Evolutionary conservation across 306 rosid species (phyloP), one percentile per base, ranked within the genome.

Genomic region (Vigna reflexopilosa): DNA sequence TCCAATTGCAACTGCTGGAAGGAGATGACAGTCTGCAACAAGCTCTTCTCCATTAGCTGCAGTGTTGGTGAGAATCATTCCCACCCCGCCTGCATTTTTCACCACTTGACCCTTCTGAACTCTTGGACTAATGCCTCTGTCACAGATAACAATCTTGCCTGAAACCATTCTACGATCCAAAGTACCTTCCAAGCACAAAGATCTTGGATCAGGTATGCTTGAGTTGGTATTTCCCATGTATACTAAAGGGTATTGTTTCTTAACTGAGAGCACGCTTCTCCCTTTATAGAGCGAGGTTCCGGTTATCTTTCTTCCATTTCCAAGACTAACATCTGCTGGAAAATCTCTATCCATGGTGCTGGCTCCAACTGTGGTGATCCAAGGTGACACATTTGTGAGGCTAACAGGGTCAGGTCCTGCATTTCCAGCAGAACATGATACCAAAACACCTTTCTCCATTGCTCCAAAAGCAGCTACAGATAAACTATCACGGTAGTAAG

Each of bases 261-360:
- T 69, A 13, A 38, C 65, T 1, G 87, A 79, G 26, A 79, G 81
- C 40, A 61, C 48, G 57, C 6, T 55, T 54, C 24, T 55, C 9
- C 87, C 87, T 79, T 69, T 83, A 50, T 91, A 93, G 69, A 93
- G 88, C 6, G 98, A 91, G 13, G 81, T 90, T 7, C 98, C 98
- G 0, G 83, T 62, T 0, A 93, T 0, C 10, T 63, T 84, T 59
- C 22, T 85, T 44, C 92, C 88, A 82, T 83, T 77, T 51, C 95
- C 97, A 15, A 93, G 88, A 77, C 70, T 84, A 22, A 95, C 93
- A 12, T 72, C 77, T 22, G 97, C 96, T 5, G 98, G 98, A 49
- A 95, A 95, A 76, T 92, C 97, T 26, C 98, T 91, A 47, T 91
- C 98, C 96, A 91, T 91, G 52, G 98, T 91, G 81, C 98, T 93